Evolutionary conservation across 140 eudicot genomes (phyloP).

Genomic region (Oenanthe javanica): DNA sequence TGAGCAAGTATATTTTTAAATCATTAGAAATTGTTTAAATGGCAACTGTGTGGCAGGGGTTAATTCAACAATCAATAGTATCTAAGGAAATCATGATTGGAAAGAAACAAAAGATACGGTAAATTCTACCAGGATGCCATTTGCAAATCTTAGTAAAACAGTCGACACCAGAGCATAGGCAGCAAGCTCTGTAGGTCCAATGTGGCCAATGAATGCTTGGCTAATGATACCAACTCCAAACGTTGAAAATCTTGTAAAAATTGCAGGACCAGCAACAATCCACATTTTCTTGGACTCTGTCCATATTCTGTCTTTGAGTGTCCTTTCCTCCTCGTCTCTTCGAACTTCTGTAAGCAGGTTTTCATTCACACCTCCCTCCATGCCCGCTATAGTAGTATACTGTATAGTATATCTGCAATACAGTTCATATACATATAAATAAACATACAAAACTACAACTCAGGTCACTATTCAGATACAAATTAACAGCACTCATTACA

Average conservation of each 20-base stretch:
- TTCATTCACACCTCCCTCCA: not conserved
- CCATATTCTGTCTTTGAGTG: constrained; percentile 20
- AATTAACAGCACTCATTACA: not conserved
- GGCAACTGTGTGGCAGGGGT: not conserved
- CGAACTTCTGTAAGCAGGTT: constrained; percentile 5
- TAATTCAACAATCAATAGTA: not conserved
- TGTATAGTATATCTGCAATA: not conserved
- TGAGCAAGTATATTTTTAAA: not conserved
- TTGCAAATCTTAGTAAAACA: constrained; percentile 28
- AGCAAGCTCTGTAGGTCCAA: constrained; percentile 38
- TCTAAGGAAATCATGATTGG: not conserved
- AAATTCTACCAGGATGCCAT: constrained; percentile 20
- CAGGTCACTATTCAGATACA: not conserved
- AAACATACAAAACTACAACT: not conserved
- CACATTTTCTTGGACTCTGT: constrained; percentile 26
- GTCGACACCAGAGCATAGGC: constrained; percentile 27
- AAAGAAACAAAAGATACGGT: not conserved
- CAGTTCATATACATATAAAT: not conserved
- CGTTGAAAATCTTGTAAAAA: constrained; percentile 26
- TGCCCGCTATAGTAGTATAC: not conserved
- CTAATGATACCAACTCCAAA: constrained; percentile 23
- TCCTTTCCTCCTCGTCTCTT: constrained; percentile 6
- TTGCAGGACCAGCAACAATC: constrained; percentile 37
- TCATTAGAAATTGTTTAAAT: not conserved
- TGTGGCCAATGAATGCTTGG: constrained; percentile 37